These are phyloP conservation scores for Arachnomyces sp. DNA, from an alignment of 2,329 filamentous ascomycete genomes.

Conservation along the genomic window DNA sequence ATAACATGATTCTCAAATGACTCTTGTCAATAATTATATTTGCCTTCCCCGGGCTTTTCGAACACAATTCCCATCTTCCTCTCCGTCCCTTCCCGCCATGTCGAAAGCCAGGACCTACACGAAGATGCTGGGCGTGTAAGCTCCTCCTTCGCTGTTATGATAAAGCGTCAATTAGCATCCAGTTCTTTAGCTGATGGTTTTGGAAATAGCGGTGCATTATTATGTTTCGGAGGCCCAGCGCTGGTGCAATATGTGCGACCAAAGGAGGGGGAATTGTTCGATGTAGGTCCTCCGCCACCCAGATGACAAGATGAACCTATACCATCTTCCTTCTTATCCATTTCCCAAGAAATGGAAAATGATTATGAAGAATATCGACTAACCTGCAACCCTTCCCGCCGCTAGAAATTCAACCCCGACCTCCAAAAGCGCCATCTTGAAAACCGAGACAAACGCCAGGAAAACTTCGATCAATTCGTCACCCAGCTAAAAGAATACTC, in stretches of 20 bases:
- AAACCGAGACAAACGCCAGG: conserved; percentile 63
- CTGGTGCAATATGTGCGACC: conserved; percentile 67
- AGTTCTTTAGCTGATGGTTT: conserved; percentile 4
- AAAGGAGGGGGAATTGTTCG: conserved; percentile 84
- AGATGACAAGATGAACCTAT: conserved; percentile 1
- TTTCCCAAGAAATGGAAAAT: not conserved
- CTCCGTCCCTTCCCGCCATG: conserved; percentile 25
- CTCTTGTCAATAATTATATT: conserved; percentile 6
- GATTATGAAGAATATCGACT: conserved; percentile 4
- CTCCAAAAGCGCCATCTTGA: conserved; percentile 85
- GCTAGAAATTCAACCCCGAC: conserved; percentile 79
- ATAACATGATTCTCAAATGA: conserved; percentile 6
- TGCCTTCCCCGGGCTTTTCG: not conserved
- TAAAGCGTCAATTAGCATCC: conserved; percentile 1
- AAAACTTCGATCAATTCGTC: conserved; percentile 88
- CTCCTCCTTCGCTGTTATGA: conserved; percentile 14
- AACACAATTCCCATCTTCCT: conserved; percentile 1
- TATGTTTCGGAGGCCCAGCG: conserved; percentile 78
- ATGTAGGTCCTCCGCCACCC: conserved; percentile 30
- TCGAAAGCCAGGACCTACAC: conserved; percentile 41
- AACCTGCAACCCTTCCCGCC: conserved; percentile 1
- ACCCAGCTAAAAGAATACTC: conserved; percentile 76
- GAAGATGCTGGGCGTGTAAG: conserved; percentile 67
- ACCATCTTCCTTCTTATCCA: not conserved
- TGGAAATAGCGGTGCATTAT: conserved; percentile 54